Base-by-base conservation (phyloP, 306 rosid genomes). In the Rosa chinensis region DNA sequence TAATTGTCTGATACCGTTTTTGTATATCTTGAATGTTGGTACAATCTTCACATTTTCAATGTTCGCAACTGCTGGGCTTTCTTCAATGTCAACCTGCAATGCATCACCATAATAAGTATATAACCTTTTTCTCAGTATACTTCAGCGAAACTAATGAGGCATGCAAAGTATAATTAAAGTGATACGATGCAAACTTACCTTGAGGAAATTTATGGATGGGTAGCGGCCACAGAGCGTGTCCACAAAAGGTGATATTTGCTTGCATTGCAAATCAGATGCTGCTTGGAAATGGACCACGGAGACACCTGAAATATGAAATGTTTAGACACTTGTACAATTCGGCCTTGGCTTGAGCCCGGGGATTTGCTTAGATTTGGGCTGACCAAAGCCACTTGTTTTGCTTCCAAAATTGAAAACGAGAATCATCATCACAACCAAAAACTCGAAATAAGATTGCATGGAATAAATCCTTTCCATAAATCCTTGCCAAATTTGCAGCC, bases 11-110 rank as follows among this genome's bases (percentile, higher is more conserved):
- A n/a, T 85, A 13, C 99, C 98, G 20, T 87, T 90, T 91, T 93
- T 92, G 94, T 92, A 95, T 61, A 95, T 92, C 92, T 95, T 95
- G 97, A 95, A 92, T 74, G 99, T 95, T 3, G 99, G 98, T 64
- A 92, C 94, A 49, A 91, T 81, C 88, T 97, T 85, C 23, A 95
- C 89, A 5, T 89, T 90, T 90, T 95, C 99, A 0, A 85, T 84
- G 53, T 81, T 88, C 53, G 94, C 98, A 55, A 92, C 84, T 70
- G 85, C 82, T 18, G 90, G 87, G 77, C 75, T 86, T 71, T 77
- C 90, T 76, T 89, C 88, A 47, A 91, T 79, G 85, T 95, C 91
- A 88, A 95, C 98, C 99, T 95, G 39, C 71, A 49, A 72, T 77
- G 81, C 88, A 81, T 83, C 32, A 80, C 56, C 70, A 20, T 43